A percentile compares a stretch with the other conserved stretches of the same genome.
phyloP scores from a whole-genome alignment of 352 stramenopile genomes.

The Globisporangium middletonii region DNA sequence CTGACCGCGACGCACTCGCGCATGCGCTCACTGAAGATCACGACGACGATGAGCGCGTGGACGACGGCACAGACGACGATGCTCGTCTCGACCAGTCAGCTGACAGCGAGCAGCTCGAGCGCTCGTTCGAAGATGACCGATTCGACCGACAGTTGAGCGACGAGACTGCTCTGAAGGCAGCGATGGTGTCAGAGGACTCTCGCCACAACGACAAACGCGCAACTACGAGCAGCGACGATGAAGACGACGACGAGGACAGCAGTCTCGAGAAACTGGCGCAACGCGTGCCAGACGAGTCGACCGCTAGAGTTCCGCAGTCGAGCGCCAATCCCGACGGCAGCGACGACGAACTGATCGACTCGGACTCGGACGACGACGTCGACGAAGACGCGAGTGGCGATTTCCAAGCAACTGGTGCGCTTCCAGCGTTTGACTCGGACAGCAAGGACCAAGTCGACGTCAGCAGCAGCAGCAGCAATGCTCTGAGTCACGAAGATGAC shows the following conservation, averaged over 20 bases:
- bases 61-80: background rate
- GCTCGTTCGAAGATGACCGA: constrained; percentile 4
- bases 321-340: background rate
- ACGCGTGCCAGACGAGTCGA: constrained; percentile 8
- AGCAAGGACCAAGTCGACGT: background rate
- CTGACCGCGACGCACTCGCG: too few relatives aligned
- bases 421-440: too few relatives aligned
- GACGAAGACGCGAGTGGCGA: constrained; percentile 3
- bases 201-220: too few relatives aligned
- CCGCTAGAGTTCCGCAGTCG: too few relatives aligned
- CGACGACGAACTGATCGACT: constrained; percentile 18
- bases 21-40: background rate
- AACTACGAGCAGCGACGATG: too few relatives aligned
- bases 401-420: too few relatives aligned
- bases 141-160: background rate
- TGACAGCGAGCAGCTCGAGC: constrained; percentile 2
- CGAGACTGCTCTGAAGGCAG: background rate
- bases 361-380: constrained; percentile 10
- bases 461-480: background rate
- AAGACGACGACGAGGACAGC: constrained; percentile 4
- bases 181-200: background rate
- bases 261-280: constrained; percentile 8
- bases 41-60: background rate
- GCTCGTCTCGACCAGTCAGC: background rate
- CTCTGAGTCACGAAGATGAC: background rate